Percentiles rank a stretch among this genome's conserved stretches.
Evolutionary conservation across 805 yeast genomes (phyloP).

Genomic region (Scheffersomyces stipitis): DNA sequence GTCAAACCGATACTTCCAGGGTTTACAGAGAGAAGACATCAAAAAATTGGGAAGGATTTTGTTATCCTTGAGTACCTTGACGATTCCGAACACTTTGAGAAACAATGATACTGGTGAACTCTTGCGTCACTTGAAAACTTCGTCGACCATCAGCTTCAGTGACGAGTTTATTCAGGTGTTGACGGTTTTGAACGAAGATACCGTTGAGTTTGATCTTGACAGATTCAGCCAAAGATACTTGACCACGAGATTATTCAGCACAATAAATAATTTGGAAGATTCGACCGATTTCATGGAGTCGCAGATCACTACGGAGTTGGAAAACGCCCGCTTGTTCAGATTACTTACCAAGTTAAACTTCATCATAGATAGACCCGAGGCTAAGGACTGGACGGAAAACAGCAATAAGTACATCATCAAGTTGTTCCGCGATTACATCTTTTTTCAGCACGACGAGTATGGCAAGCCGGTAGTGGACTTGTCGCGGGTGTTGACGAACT

Average conservation of each 20-base stretch:
- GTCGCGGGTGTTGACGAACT: constrained; percentile 71
- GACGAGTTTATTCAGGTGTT: constrained; percentile 47
- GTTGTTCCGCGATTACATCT: constrained; percentile 79
- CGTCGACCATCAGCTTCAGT: constrained; percentile 27
- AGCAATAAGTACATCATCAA: constrained; percentile 65
- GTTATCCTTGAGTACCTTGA: constrained; percentile 49
- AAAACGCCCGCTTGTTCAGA: constrained; percentile 84
- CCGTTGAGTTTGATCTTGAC: constrained; percentile 19
- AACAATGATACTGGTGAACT: constrained; percentile 10
- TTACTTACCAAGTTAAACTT: constrained; percentile 78
- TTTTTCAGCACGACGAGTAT: constrained; percentile 75
- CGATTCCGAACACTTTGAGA: constrained; percentile 28
- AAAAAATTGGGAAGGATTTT: constrained; percentile 58
- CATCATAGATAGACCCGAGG: constrained; percentile 72
- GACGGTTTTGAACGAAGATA: constrained; percentile 14
- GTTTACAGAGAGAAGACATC: constrained; percentile 56
- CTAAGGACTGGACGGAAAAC: constrained; percentile 61
- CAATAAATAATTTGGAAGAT: constrained; percentile 51
- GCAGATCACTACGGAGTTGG: constrained; percentile 69
- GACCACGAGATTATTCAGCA: constrained; percentile 38
- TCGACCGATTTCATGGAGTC: constrained; percentile 60
- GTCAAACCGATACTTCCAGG: constrained; percentile 6
- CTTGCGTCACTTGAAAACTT: constrained; percentile 13
- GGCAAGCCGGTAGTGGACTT: constrained; percentile 82
- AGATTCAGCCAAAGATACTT: constrained; percentile 24